Percentiles rank a stretch among this genome's conserved stretches.
Conservation (phyloP, 179 eudicot species). For the Beta macrorhiza region DNA sequence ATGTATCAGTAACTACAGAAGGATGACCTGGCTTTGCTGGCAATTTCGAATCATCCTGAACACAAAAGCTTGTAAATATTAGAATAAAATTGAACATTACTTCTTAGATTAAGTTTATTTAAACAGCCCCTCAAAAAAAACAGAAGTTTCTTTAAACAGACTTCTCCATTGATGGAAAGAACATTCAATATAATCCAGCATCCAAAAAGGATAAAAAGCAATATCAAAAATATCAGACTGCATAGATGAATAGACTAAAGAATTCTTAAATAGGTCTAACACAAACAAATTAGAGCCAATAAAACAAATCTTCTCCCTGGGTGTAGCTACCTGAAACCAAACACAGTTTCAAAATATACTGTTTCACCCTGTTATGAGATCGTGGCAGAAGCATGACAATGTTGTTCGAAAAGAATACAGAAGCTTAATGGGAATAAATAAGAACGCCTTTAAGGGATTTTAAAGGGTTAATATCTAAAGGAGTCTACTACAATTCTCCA, state of each 20-base stretch:
- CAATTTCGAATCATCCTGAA: not conserved
- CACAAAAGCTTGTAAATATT: not conserved
- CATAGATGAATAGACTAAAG: not conserved
- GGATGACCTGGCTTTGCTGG: not conserved
- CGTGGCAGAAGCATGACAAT: not conserved
- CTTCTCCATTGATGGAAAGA: not conserved
- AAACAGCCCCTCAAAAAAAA: no score
- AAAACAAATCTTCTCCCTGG: not conserved
- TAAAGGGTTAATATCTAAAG: no score
- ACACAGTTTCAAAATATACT: no score
- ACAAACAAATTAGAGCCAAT: not conserved
- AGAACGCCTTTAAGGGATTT: no score
- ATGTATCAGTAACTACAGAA: not conserved
- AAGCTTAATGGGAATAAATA: no score
- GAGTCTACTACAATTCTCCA: no score
- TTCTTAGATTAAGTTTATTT: not conserved
- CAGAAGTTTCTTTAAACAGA: not conserved
- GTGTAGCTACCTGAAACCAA: not conserved
- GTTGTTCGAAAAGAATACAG: no score
- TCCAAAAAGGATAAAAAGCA: not conserved
- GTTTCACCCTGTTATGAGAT: not conserved
- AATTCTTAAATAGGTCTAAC: not conserved
- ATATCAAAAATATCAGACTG: not conserved
- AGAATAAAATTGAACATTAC: not conserved
- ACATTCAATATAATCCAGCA: not conserved